phyloP scores from a whole-genome alignment of 2,329 filamentous ascomycete species.

The Ophiostoma himal-ulmi region DNA sequence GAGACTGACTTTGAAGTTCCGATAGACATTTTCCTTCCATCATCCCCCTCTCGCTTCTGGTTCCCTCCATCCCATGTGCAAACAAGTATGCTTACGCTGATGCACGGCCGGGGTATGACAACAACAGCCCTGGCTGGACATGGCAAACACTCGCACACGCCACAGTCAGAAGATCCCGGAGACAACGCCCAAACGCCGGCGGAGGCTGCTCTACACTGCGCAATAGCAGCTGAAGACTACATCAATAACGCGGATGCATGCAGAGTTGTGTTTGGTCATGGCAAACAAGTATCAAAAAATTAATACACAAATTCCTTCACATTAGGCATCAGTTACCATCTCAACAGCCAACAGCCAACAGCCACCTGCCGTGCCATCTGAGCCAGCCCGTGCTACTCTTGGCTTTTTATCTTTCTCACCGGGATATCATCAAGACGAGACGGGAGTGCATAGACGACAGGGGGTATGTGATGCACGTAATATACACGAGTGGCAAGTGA shows the following conservation, averaged over 20 bases:
- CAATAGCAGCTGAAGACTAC: neutral
- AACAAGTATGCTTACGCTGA: neutral
- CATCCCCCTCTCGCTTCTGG: neutral
- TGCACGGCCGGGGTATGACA: neutral
- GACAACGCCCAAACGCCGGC: neutral
- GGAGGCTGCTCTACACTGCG: neutral
- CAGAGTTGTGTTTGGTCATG: neutral
- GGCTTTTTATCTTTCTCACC: neutral
- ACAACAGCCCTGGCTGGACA: neutral
- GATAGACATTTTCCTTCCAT: too few relatives aligned
- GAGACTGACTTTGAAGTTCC: too few relatives aligned
- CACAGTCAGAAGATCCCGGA: neutral
- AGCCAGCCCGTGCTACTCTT: neutral
- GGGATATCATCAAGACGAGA: slow-evolving; percentile 5
- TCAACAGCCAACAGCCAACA: neutral
- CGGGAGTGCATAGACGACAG: neutral
- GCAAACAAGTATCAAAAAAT: neutral
- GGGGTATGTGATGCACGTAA: neutral
- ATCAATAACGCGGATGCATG: neutral
- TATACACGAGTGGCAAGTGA: neutral
- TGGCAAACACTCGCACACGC: neutral
- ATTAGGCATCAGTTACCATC: neutral
- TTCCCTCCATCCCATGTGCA: neutral
- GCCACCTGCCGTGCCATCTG: neutral
- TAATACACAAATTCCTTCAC: too few relatives aligned